Evolutionary conservation across 2,329 filamentous ascomycete genomes (phyloP), one percentile per base, ranked within the genome.

Genomic region (Daldinia sp.): DNA sequence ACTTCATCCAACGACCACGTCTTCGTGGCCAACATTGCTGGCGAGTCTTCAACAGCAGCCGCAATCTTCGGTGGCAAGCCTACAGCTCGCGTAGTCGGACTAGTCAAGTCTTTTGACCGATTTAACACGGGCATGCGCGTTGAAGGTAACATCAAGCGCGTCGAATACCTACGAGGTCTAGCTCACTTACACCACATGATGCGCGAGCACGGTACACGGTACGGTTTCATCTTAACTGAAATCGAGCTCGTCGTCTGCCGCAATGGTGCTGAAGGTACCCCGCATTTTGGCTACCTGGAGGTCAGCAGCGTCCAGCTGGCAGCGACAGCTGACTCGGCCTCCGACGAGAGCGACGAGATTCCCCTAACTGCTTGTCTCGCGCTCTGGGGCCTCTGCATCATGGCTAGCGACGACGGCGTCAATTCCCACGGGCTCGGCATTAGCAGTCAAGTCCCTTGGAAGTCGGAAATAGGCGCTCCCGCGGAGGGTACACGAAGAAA

Each of bases 81-180:
- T 10, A 78, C 77, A 2, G 79, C 79, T n/a, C 79, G 79, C 59
- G 77, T 80, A 11, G 80, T 82, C 43, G 80, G 94, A 5, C 84
- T 97, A n/a, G 91, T 96, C 71, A 94, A 94, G 79, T 90, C 88
- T 75, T 97, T 94, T 74, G 91, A 96, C 77, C 90, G 92, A 71
- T 97, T 96, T 91, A 97, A 97, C 82, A 95, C 93, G 0, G 92
- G 91, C 66, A 96, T 97, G 92, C 91, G 93, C 62, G 87, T 89
- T 62, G 92, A 96, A 76, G 88, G 89, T 43, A 92, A 94, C 67
- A 86, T 93, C 77, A 91, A 93, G 78, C 90, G 91, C 61, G 92
- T 97, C 60, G 89, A 94, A 78, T 97, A 97, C 80, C 89, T 97
- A 17, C 89, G 91, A 51, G 92, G 92, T 1, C 87, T 98, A 4